phyloP scores from a whole-genome alignment of 306 rosid species.

The Cajanus cajan region DNA sequence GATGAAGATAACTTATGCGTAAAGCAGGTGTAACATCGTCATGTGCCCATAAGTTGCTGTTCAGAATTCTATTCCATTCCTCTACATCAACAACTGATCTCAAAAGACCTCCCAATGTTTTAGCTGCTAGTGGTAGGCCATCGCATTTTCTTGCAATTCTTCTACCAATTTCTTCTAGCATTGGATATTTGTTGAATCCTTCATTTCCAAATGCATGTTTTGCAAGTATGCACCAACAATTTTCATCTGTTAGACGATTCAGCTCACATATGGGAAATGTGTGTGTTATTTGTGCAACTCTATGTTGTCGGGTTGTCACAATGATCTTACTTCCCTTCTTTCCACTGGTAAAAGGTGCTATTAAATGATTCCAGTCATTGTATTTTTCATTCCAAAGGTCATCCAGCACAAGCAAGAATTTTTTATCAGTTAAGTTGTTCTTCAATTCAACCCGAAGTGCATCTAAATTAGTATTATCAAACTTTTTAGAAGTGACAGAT shows the following conservation, averaged over 20 bases:
- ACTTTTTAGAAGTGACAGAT: slow-evolving; percentile 4
- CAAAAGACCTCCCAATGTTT: neutral
- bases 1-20: neutral
- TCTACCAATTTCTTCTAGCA: slow-evolving; percentile 33
- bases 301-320: neutral
- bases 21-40: slow-evolving; percentile 17
- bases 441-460: slow-evolving; percentile 32
- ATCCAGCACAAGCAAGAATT: slow-evolving; percentile 44
- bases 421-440: slow-evolving; percentile 22
- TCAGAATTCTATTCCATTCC: slow-evolving; percentile 41
- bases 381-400: slow-evolving; percentile 48
- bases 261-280: neutral
- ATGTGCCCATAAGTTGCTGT: slow-evolving; percentile 41
- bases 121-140: slow-evolving; percentile 35
- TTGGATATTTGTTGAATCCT: neutral
- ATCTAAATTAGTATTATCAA: slow-evolving; percentile 28
- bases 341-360: slow-evolving; percentile 27
- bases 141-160: slow-evolving; percentile 1
- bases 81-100: slow-evolving; percentile 3
- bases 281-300: neutral
- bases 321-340: slow-evolving; percentile 45
- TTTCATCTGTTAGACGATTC: neutral
- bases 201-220: slow-evolving; percentile 40
- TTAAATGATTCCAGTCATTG: slow-evolving; percentile 37
- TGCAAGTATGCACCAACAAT: slow-evolving; percentile 23